Percentiles rank a stretch among this genome's conserved stretches.
phyloP scores from a whole-genome alignment of 2,329 filamentous ascomycete genomes.

The Cladosporium cucumerinum region DNA sequence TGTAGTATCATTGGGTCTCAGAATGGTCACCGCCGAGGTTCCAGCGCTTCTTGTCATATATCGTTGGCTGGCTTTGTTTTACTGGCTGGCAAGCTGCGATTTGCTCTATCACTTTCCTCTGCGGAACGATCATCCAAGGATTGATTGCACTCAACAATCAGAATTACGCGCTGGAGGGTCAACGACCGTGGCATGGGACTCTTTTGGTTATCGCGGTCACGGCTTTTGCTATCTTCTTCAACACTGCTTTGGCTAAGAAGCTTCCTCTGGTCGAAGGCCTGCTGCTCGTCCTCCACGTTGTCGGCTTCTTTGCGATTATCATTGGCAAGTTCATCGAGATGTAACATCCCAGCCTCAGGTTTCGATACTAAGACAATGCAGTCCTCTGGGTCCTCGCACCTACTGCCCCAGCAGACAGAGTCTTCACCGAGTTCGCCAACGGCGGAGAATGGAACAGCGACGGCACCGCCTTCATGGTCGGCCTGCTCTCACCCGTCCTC shows the following conservation, averaged over 20 bases:
- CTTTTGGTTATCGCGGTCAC: slow-evolving; percentile 41
- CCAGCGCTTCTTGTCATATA: slow-evolving; percentile 43
- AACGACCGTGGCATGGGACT: slow-evolving; percentile 40
- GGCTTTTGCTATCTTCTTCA: slow-evolving; percentile 42
- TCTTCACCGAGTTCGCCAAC: slow-evolving; percentile 32
- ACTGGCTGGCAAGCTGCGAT: slow-evolving; percentile 44
- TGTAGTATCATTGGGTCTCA: slow-evolving; percentile 44
- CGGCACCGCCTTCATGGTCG: slow-evolving; percentile 34
- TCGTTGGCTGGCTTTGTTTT: slow-evolving; percentile 44
- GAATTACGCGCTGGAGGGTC: slow-evolving; percentile 32
- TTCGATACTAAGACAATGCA: not conserved
- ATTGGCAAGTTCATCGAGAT: slow-evolving; percentile 30
- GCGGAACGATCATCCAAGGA: slow-evolving; percentile 43
- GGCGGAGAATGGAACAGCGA: slow-evolving; percentile 35
- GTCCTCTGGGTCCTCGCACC: slow-evolving; percentile 34
- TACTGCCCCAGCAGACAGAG: slow-evolving; percentile 24
- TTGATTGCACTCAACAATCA: slow-evolving; percentile 39
- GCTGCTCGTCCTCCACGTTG: slow-evolving; percentile 45
- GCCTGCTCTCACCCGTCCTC: slow-evolving; percentile 34
- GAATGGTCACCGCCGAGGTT: slow-evolving; percentile 42
- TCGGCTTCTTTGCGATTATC: slow-evolving; percentile 54
- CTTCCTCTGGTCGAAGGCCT: slow-evolving; percentile 43
- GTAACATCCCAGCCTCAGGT: slow-evolving; percentile 18
- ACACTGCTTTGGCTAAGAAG: slow-evolving; percentile 48
- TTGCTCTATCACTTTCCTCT: slow-evolving; percentile 41